phyloP scores from a whole-genome alignment of 371 early-diverging fungal species.

The Apophysomyces trapeziformis region DNA sequence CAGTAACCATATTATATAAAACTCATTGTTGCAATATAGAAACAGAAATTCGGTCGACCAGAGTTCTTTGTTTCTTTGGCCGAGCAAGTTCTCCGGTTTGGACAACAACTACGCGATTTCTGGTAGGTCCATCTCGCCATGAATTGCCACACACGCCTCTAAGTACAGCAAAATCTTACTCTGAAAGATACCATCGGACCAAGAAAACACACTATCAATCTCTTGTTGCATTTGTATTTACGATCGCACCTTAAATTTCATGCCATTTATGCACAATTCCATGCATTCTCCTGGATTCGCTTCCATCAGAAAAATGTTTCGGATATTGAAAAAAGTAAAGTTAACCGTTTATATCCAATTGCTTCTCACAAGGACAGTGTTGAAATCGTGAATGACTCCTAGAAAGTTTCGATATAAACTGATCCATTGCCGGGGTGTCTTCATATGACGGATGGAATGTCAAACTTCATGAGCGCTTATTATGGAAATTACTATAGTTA shows the following conservation, averaged over 20 bases:
- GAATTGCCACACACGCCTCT: no score
- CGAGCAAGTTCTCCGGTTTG: background rate
- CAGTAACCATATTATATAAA: background rate
- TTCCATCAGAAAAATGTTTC: background rate
- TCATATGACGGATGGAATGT: no score
- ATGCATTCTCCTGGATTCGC: conserved; percentile 7
- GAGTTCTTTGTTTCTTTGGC: background rate
- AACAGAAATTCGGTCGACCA: background rate
- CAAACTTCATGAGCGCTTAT: no score
- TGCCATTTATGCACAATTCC: conserved; percentile 7
- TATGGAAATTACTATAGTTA: no score
- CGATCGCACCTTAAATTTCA: background rate
- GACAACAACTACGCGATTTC: conserved; percentile 2
- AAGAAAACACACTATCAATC: background rate
- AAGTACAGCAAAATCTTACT: no score
- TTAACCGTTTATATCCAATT: background rate
- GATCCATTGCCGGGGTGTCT: no score
- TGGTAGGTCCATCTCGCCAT: background rate
- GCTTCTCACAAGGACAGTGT: no score
- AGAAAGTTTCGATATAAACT: no score
- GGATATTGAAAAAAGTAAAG: background rate
- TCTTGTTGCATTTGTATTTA: conserved; percentile 8
- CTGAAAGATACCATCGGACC: background rate
- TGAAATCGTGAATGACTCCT: no score
- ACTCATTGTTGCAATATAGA: background rate